A percentile compares a stretch with the other conserved stretches of the same genome.
Conservation (phyloP, 2,329 filamentous ascomycete species). For the Pseudomassariella vexata region DNA sequence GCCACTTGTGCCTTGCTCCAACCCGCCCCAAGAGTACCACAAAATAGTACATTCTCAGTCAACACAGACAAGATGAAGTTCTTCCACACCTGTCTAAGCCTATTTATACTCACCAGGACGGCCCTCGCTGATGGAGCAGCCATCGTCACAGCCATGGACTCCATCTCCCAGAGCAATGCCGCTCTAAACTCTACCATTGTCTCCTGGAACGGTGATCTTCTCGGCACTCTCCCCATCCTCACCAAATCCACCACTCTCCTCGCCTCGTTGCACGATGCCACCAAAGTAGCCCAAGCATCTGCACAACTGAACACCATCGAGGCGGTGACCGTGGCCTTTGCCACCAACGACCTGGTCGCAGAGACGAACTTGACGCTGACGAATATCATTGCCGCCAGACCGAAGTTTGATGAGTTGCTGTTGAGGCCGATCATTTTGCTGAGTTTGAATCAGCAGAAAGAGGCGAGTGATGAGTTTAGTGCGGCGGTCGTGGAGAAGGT, state of each 20-base stretch:
- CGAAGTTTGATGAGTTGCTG: slow-evolving; percentile 36
- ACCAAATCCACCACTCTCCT: slow-evolving; percentile 32
- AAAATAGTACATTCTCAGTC: too few species aligned
- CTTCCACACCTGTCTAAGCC: slow-evolving; percentile 5
- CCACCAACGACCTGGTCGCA: slow-evolving; percentile 27
- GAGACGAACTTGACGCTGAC: slow-evolving; percentile 32
- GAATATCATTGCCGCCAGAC: slow-evolving; percentile 32
- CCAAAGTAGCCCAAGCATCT: slow-evolving; percentile 28
- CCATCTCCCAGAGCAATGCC: slow-evolving; percentile 26
- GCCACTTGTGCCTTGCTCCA: too few species aligned
- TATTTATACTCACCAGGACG: slow-evolving; percentile 9
- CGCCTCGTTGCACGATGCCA: slow-evolving; percentile 31
- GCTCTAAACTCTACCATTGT: slow-evolving; percentile 27
- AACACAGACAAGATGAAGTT: slow-evolving; percentile 7
- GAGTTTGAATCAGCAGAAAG: slow-evolving; percentile 33
- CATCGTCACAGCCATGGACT: slow-evolving; percentile 28
- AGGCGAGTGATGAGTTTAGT: slow-evolving; percentile 31
- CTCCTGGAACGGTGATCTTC: slow-evolving; percentile 30
- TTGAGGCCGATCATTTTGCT: slow-evolving; percentile 36
- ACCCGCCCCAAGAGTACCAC: too few species aligned
- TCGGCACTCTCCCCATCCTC: slow-evolving; percentile 35
- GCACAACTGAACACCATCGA: slow-evolving; percentile 30
- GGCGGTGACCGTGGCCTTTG: slow-evolving; percentile 30
- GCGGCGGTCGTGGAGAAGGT: slow-evolving; percentile 33
- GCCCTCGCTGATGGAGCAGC: slow-evolving; percentile 25